Conservation (phyloP, 2,329 filamentous ascomycete species). For the Magnaporthales sp. region DNA sequence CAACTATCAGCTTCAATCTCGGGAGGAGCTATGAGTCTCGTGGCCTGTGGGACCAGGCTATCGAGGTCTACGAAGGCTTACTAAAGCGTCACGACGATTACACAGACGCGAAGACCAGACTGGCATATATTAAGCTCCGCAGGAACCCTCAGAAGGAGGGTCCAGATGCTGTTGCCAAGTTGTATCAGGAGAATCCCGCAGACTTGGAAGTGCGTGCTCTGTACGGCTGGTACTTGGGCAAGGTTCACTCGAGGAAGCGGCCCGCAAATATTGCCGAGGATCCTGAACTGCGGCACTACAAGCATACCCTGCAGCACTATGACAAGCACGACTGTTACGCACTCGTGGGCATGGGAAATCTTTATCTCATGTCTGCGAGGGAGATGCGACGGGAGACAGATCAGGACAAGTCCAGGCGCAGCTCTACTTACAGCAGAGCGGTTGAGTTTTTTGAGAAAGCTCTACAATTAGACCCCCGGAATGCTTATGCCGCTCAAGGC, state of each 20-base stretch:
- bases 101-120: conserved; percentile 77
- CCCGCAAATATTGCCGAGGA: conserved; percentile 78
- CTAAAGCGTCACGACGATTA: conserved; percentile 83
- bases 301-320: conserved; percentile 86
- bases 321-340: conserved; percentile 99
- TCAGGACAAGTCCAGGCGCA: conserved; percentile 81
- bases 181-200: conserved; percentile 74
- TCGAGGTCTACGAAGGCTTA: conserved; percentile 80
- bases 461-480: conserved; percentile 85
- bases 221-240: conserved; percentile 93
- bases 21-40: conserved; percentile 87
- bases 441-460: conserved; percentile 99
- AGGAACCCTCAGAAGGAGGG: conserved; percentile 78
- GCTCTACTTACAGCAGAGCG: conserved; percentile 77
- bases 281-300: conserved; percentile 87
- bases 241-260: conserved; percentile 69
- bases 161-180: conserved; percentile 72
- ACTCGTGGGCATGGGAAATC: conserved; percentile 91
- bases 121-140: conserved; percentile 83
- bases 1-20: conserved; percentile 94
- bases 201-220: conserved; percentile 89
- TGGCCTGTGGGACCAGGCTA: conserved; percentile 71
- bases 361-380: conserved; percentile 76
- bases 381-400: conserved; percentile 93
- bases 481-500: conserved; percentile 93